Evolutionary conservation across 1,139 yeast species (phyloP), one percentile per base, ranked within the genome.

Genomic region (Candida pseudoviswanathii): DNA sequence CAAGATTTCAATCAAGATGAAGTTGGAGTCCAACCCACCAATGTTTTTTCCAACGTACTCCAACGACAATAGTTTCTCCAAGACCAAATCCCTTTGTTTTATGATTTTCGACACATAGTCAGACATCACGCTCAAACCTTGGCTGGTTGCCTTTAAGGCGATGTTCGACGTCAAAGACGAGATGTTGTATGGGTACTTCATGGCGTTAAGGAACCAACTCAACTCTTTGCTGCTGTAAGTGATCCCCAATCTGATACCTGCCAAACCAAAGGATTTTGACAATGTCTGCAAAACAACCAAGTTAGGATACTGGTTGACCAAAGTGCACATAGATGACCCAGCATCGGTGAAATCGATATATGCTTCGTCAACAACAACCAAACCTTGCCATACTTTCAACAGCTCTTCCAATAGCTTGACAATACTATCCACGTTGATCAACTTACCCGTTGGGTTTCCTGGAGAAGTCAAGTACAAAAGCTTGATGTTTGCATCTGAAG

Each of bases 171-270:
- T 86, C 54, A 89, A 75, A 5, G 92, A 82, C 7, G 97, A 89
- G 47, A 94, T 89, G 66, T 94, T 95, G 70, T 94, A 95, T 1
- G 99, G 99, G 40, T 96, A 96, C 64, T 92, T 94, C 86, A 94
- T 85, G 29, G 96, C 82, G 65, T 95, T 94, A 59, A 94, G 73
- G 48, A 87, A 79, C 16, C 68, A 62, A 0, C 96, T 80, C 47
- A 94, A 74, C 49, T 80, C 81, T 10, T 74, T 70, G 11, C 80
- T 74, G 8, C 92, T 77, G 63, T 67, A 92, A 0, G 97, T 85
- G 53, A 90, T 75, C 24, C 99, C 99, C 45, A 92, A 66, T 59
- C 99, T 80, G 47, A 91, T 87, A 43, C 98, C 98, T 2, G 99
- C 99, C 51, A 94, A 79, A 4, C 99, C 99, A 71, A 94, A 95